A percentile compares a stretch with the other conserved stretches of the same genome.
Conservation (phyloP, 208 protist genomes). For the Wallacemonas sp. region DNA sequence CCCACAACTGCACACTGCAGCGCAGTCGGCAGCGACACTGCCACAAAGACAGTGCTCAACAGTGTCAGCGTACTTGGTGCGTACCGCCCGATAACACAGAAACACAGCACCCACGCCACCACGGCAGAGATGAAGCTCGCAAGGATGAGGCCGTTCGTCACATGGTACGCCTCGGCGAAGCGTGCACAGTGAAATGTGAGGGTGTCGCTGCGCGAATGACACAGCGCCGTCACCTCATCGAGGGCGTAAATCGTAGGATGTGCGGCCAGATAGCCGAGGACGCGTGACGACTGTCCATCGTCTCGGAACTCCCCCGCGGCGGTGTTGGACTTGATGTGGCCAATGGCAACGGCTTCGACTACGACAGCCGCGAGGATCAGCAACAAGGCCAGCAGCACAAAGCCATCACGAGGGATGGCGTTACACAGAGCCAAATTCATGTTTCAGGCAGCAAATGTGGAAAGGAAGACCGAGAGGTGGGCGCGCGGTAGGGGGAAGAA, state of each 20-base stretch:
- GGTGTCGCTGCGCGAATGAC: conserved; percentile 20
- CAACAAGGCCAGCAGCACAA: conserved; percentile 29
- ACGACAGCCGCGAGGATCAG: conserved; percentile 43
- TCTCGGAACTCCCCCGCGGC: conserved; percentile 31
- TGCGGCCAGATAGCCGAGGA: conserved; percentile 29
- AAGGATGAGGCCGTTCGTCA: conserved; percentile 45
- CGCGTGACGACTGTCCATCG: background rate
- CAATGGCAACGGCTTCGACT: conserved; percentile 48
- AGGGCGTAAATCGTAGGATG: conserved; percentile 32
- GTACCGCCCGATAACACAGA: conserved; percentile 40
- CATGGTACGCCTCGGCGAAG: conserved; percentile 55
- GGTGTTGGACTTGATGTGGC: conserved; percentile 21
- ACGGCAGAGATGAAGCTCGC: conserved; percentile 46
- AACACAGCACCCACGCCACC: conserved; percentile 19
- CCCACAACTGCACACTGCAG: conserved; percentile 49
- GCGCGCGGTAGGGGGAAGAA: background rate
- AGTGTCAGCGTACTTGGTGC: conserved; percentile 24
- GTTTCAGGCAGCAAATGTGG: background rate
- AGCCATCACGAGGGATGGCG: conserved; percentile 45
- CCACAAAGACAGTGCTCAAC: conserved; percentile 18
- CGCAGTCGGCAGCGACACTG: conserved; percentile 23
- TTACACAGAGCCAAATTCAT: conserved; percentile 55
- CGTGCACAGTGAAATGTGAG: conserved; percentile 42
- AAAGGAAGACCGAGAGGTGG: background rate
- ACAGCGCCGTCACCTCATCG: conserved; percentile 23